Percentiles rank a stretch among this genome's conserved stretches.
phyloP scores from a whole-genome alignment of 768 basidiomycete species.

The Solioccasus polychromus region DNA sequence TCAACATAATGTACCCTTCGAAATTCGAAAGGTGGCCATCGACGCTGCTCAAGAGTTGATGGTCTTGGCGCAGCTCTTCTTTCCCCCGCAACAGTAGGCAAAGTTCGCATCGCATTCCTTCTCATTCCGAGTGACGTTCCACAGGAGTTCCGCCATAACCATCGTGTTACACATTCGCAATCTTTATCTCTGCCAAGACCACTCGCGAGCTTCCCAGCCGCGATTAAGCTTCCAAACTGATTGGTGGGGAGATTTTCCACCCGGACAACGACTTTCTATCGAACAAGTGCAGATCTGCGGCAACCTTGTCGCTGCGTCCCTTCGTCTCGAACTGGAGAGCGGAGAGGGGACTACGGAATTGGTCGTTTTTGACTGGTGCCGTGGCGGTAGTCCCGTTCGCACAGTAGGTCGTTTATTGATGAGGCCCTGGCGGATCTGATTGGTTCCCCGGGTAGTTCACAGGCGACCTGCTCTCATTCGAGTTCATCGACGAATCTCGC shows the following conservation, averaged over 20 bases:
- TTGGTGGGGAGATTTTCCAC: conserved; percentile 33
- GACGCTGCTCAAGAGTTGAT: conserved; percentile 30
- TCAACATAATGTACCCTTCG: conserved; percentile 33
- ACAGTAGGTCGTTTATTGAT: conserved; percentile 16
- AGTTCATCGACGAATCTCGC: conserved; percentile 26
- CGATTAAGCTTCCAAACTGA: conserved; percentile 30
- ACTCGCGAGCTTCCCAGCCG: conserved; percentile 39
- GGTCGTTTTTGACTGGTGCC: conserved; percentile 29
- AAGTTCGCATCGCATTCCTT: not conserved
- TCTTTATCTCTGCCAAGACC: conserved; percentile 54
- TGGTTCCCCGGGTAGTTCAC: conserved; percentile 18
- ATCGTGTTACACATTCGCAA: conserved; percentile 48
- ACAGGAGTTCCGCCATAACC: conserved; percentile 26
- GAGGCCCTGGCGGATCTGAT: not conserved
- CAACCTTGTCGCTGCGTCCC: conserved; percentile 21
- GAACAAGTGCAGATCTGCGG: conserved; percentile 30
- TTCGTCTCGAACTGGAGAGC: conserved; percentile 30
- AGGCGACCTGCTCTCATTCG: conserved; percentile 31
- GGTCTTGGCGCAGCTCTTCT: conserved; percentile 29
- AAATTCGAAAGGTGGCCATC: conserved; percentile 33
- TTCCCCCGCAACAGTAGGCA: conserved; percentile 29
- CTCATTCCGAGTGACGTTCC: not conserved
- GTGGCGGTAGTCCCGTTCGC: conserved; percentile 26
- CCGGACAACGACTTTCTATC: conserved; percentile 31
- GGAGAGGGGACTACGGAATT: conserved; percentile 33